phyloP scores from a whole-genome alignment of 768 basidiomycete genomes.

The Leccinum disarticulatum region DNA sequence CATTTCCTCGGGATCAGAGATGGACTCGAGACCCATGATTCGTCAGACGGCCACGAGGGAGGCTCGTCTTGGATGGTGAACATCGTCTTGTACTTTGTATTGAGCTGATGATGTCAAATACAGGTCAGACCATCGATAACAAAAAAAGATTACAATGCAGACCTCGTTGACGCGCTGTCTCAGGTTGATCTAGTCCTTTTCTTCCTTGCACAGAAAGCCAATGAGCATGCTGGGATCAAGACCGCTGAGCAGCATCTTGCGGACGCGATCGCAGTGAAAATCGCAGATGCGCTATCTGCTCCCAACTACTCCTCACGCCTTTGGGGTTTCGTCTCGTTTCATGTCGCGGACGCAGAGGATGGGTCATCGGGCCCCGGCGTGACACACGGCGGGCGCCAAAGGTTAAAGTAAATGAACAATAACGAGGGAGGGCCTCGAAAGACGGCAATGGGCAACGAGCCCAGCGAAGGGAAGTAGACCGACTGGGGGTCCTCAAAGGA shows the following conservation, averaged over 20 bases:
- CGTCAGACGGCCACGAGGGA: slow-evolving; percentile 77
- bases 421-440: too few relatives aligned
- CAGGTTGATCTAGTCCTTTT: slow-evolving; percentile 85
- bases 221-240: slow-evolving; percentile 97
- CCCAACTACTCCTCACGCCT: too few relatives aligned
- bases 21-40: slow-evolving; percentile 75
- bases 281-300: too few relatives aligned
- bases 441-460: too few relatives aligned
- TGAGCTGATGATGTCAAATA: slow-evolving; percentile 15
- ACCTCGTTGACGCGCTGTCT: slow-evolving; percentile 71
- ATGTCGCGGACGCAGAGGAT: too few relatives aligned
- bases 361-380: too few relatives aligned
- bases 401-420: too few relatives aligned
- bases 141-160: slow-evolving; percentile 25
- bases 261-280: slow-evolving; percentile 95
- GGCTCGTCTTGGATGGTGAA: slow-evolving; percentile 89
- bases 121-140: slow-evolving; percentile 6
- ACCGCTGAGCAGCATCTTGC: slow-evolving; percentile 90
- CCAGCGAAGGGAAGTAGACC: too few relatives aligned
- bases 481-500: too few relatives aligned
- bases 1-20: slow-evolving; percentile 76
- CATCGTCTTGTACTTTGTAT: slow-evolving; percentile 62
- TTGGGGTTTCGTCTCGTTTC: too few relatives aligned
- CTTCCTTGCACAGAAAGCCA: slow-evolving; percentile 84
- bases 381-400: too few relatives aligned